phyloP scores from a whole-genome alignment of 2,329 filamentous ascomycete species.

The Calonectria crousiana region DNA sequence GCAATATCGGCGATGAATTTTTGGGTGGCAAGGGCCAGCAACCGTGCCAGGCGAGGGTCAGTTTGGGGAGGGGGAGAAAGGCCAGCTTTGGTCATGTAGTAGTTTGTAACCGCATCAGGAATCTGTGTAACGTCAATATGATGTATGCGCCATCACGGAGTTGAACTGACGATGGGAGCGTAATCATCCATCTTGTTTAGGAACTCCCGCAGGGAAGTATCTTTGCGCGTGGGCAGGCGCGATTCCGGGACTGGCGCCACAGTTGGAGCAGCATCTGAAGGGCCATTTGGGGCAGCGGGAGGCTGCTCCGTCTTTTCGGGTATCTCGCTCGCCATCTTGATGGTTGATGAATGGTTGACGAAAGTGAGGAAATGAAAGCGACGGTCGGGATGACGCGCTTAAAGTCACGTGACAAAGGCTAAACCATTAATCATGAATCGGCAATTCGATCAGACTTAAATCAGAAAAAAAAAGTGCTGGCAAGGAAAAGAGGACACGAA shows the following conservation, averaged over 20 bases:
- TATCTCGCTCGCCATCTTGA: constrained; percentile 52
- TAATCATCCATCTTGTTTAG: constrained; percentile 98
- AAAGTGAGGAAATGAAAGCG: constrained; percentile 28
- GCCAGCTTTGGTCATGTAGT: constrained; percentile 96
- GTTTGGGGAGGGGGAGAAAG: constrained; percentile 93
- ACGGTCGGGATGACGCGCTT: constrained; percentile 23
- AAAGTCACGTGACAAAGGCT: constrained; percentile 37
- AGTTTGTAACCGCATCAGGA: constrained; percentile 95
- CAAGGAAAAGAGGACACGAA: neutral
- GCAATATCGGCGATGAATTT: constrained; percentile 99
- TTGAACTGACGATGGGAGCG: constrained; percentile 85
- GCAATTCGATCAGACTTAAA: neutral
- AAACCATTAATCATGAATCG: neutral
- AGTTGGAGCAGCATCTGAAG: constrained; percentile 51
- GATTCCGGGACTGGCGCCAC: constrained; percentile 67
- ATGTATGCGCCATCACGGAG: neutral
- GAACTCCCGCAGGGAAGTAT: constrained; percentile 92
- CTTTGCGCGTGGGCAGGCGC: constrained; percentile 84
- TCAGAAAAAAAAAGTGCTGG: neutral
- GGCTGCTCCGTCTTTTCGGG: constrained; percentile 50
- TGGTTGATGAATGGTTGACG: constrained; percentile 25
- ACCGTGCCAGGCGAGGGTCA: constrained; percentile 88
- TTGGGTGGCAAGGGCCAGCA: constrained; percentile 96
- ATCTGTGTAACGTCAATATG: constrained; percentile 70
- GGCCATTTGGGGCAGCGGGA: constrained; percentile 44